A percentile compares a stretch with the other conserved stretches of the same genome.
Conservation (phyloP, 192 early-diverging fungal species). For the Coemansia sp. region DNA sequence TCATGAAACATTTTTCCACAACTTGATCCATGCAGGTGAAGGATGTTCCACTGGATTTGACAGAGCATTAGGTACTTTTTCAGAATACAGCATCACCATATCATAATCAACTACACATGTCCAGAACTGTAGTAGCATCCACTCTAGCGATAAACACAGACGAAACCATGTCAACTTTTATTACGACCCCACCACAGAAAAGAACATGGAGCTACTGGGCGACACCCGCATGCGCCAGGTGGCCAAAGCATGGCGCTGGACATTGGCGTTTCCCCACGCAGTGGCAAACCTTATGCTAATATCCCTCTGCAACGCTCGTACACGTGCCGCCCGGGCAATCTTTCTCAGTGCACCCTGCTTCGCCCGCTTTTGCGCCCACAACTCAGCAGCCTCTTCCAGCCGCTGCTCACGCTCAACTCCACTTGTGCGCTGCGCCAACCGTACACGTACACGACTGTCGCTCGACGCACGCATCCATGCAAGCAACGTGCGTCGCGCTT, state of each 20-base stretch:
- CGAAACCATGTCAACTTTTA: neutral
- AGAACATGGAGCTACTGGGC: constrained; percentile 39
- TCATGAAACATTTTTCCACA: too few relatives aligned
- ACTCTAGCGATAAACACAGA: neutral
- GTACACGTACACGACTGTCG: constrained; percentile 14
- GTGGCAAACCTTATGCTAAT: constrained; percentile 28
- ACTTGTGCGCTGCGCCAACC: constrained; percentile 14
- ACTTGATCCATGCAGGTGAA: too few relatives aligned
- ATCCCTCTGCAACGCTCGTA: constrained; percentile 11
- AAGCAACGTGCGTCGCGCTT: constrained; percentile 22
- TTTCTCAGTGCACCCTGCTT: neutral
- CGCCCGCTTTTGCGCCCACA: constrained; percentile 3
- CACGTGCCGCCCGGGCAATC: neutral
- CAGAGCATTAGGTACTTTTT: too few relatives aligned
- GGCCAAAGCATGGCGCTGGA: constrained; percentile 15
- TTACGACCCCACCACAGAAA: constrained; percentile 15
- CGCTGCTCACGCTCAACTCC: constrained; percentile 2
- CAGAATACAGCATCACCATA: too few relatives aligned
- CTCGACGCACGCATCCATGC: constrained; percentile 32
- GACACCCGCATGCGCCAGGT: constrained; percentile 31
- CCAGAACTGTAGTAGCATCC: too few relatives aligned
- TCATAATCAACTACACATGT: too few relatives aligned
- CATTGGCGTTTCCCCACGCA: constrained; percentile 40
- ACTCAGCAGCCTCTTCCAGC: constrained; percentile 14
- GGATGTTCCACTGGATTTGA: too few relatives aligned